Evolutionary conservation across 345 rosid genomes (phyloP).

Genomic region (Dimocarpus longan): DNA sequence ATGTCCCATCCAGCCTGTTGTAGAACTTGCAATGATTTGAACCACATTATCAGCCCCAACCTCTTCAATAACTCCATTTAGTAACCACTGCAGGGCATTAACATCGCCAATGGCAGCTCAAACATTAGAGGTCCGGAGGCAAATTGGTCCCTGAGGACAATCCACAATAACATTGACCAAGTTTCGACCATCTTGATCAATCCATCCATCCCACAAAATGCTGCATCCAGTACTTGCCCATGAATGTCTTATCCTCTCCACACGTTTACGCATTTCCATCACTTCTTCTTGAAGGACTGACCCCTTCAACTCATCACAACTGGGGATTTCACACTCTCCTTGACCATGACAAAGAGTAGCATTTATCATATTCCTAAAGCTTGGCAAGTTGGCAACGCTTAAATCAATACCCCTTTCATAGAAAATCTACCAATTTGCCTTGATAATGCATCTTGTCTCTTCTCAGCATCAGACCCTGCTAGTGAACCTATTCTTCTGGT

Average conservation of each 20-base stretch:
- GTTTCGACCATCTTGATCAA: conserved; percentile 45
- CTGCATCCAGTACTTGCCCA: conserved; percentile 68
- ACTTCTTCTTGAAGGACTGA: conserved; percentile 41
- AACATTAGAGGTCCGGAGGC: conserved; percentile 51
- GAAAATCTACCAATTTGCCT: conserved; percentile 43
- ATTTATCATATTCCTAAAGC: conserved; percentile 44
- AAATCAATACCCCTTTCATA: conserved; percentile 48
- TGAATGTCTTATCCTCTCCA: conserved; percentile 43
- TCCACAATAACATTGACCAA: conserved; percentile 57
- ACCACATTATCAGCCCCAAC: conserved; percentile 54
- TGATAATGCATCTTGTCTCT: conserved; percentile 19
- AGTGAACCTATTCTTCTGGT: conserved; percentile 1
- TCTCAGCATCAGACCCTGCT: not conserved
- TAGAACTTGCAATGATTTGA: conserved; percentile 55
- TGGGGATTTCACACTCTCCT: conserved; percentile 27
- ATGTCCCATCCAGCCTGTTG: conserved; percentile 53
- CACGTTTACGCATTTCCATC: conserved; percentile 41
- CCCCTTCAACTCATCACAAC: conserved; percentile 37
- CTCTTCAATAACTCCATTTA: conserved; percentile 46
- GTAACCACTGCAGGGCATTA: conserved; percentile 34
- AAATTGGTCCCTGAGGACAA: conserved; percentile 52
- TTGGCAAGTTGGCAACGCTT: conserved; percentile 37
- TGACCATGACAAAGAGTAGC: not conserved
- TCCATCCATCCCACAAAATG: conserved; percentile 70
- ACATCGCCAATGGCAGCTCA: conserved; percentile 25